A percentile compares a stretch with the other conserved stretches of the same genome.
Evolutionary conservation across 306 rosid species (phyloP).

Genomic region (Rosa multiflora): DNA sequence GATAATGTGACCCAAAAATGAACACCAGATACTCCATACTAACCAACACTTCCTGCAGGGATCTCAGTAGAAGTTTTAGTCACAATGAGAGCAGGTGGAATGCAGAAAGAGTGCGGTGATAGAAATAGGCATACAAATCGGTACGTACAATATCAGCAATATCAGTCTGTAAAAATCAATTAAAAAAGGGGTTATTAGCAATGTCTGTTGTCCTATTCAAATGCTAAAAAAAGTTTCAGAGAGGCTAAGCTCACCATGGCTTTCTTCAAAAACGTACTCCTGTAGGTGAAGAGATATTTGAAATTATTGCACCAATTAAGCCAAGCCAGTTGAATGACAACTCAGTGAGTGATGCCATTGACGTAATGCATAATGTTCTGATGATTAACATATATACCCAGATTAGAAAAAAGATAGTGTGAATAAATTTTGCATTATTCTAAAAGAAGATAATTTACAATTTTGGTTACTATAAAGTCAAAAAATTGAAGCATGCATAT

Average conservation of each 20-base stretch:
- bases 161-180: slow-evolving; percentile 65
- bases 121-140: slow-evolving; percentile 85
- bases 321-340: slow-evolving; percentile 61
- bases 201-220: neutral
- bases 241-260: slow-evolving; percentile 68
- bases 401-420: neutral
- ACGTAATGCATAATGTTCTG: slow-evolving; percentile 21
- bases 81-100: slow-evolving; percentile 88
- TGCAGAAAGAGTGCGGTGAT: slow-evolving; percentile 88
- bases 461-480: neutral
- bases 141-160: slow-evolving; percentile 94
- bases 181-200: neutral
- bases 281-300: slow-evolving; percentile 58
- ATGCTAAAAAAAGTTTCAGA: slow-evolving; percentile 6
- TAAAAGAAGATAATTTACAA: neutral
- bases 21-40: slow-evolving; percentile 22
- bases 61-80: slow-evolving; percentile 36
- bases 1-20: slow-evolving; percentile 32
- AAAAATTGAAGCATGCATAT: no score
- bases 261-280: slow-evolving; percentile 77
- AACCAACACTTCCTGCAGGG: slow-evolving; percentile 1
- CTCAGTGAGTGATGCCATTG: slow-evolving; percentile 59
- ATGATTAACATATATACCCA: neutral
- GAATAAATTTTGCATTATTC: neutral
- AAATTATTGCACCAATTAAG: slow-evolving; percentile 60